Conservation (phyloP, 148 eudicot species). For the Diospyros kaki region DNA sequence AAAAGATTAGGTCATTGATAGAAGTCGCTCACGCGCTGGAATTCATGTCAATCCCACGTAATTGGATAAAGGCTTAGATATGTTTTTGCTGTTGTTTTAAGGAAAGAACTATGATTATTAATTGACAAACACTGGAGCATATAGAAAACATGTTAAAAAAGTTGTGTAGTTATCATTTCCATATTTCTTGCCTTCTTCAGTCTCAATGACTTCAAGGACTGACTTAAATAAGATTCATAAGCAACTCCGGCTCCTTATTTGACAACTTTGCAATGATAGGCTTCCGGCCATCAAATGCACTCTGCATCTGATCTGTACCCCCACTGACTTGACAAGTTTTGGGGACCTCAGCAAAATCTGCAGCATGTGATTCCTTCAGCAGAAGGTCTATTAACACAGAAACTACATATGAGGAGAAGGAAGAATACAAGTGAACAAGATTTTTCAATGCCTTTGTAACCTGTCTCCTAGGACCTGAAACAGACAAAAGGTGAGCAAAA, state of each 20-base stretch:
- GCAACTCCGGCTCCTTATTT: constrained; percentile 64
- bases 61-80: too few species aligned
- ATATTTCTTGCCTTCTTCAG: constrained; percentile 34
- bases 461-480: constrained; percentile 72
- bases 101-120: not conserved
- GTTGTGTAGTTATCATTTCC: constrained; percentile 44
- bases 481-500: not conserved
- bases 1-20: too few species aligned
- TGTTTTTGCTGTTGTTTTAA: too few species aligned
- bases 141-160: constrained; percentile 3
- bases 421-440: constrained; percentile 58
- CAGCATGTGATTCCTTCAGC: constrained; percentile 49
- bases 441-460: constrained; percentile 40
- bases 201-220: constrained; percentile 57
- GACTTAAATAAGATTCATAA: constrained; percentile 54
- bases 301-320: constrained; percentile 26
- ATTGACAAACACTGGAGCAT: constrained; percentile 3
- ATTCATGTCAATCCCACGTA: too few species aligned
- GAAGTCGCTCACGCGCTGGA: too few species aligned
- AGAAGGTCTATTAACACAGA: constrained; percentile 53
- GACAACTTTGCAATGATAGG: constrained; percentile 62
- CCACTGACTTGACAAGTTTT: constrained; percentile 31
- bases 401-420: constrained; percentile 61
- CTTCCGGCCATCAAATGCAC: constrained; percentile 70
- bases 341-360: constrained; percentile 24